These are phyloP conservation scores for Coniophora puteana DNA, from an alignment of 1,284 basidiomycete species.

Conservation along the genomic window DNA sequence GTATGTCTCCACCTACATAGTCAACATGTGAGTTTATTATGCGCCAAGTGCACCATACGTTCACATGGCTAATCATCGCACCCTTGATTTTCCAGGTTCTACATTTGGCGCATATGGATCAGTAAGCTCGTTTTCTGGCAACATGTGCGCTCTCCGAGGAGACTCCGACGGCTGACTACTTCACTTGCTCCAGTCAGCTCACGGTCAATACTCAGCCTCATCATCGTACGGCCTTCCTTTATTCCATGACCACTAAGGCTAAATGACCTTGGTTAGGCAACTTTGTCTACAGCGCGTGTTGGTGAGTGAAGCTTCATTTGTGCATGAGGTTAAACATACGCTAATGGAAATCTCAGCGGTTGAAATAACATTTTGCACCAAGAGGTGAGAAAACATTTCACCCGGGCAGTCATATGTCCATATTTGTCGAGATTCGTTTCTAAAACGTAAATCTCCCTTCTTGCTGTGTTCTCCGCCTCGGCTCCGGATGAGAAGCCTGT, in stretches of 20 bases:
- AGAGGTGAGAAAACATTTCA: not conserved
- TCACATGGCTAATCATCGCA: not conserved
- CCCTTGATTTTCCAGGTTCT: not conserved
- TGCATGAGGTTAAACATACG: not conserved
- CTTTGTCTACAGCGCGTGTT: not conserved
- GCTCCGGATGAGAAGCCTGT: too few relatives aligned
- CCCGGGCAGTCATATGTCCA: too few relatives aligned
- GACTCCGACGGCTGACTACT: not conserved
- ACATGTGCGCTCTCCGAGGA: not conserved
- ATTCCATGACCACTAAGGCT: not conserved
- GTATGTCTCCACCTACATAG: not conserved
- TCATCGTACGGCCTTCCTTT: not conserved
- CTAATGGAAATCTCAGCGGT: not conserved
- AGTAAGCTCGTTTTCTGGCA: too few relatives aligned
- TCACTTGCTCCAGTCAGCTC: not conserved
- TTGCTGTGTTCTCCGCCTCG: too few relatives aligned
- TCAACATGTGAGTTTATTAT: not conserved
- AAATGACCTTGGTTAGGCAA: not conserved
- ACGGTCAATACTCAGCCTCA: not conserved
- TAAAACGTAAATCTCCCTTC: too few relatives aligned
- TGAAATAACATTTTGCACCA: not conserved
- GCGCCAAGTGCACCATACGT: too few relatives aligned
- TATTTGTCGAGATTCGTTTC: too few relatives aligned
- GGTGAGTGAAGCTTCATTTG: not conserved
- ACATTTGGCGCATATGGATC: conserved; percentile 1